Base-by-base conservation (phyloP, 2,329 filamentous ascomycete genomes). In the Claviceps sorghi region DNA sequence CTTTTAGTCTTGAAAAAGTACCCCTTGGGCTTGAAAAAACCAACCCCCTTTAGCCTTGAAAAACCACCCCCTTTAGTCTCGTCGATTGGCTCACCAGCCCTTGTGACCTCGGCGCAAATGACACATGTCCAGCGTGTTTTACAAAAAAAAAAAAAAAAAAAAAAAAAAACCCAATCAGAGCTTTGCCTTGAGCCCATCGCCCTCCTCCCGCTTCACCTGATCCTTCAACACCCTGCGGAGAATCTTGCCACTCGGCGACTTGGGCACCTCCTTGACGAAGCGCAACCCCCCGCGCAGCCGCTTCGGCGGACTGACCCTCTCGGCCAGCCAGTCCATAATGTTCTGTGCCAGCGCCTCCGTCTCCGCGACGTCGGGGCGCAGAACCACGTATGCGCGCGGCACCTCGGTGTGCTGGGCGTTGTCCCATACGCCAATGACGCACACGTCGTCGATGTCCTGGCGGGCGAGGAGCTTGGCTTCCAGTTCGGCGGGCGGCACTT, bases 401-500 rank as follows among this genome's bases (percentile, higher is more conserved):
- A 87, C 75, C 62, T 88, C 84, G 1, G 80, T 85, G 22, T 80
- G 80, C 52, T 79, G 75, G 8, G 72, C 69, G 41, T 74, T 67
- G 62, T 83, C 77, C 64, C 62, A 68, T 10, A 85, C 67, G 0
- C 83, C 82, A 43, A 84, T 74, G 4, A 86, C 81, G 7, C 80
- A 82, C n/a, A 77, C 79, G 60, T 86, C 83, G 26, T 63, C 64
- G 22, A 77, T 68, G 52, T 69, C 67, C 4, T 70, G 63, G 54
- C 72, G 68, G 11, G 66, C 69, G 48, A 73, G 58, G 41, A 77
- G 61, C 45, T 74, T 60, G 11, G 69, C 71, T 57, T 77, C 83
- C 4, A 86, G 70, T 62, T 86, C 82, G 0, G 83, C 83, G 0
- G 83, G 83, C 0, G 83, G 72, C 1, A 86, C 83, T 62, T 86